Base-by-base conservation (phyloP, 768 basidiomycete genomes). In the Suillus fuscotomentosus region DNA sequence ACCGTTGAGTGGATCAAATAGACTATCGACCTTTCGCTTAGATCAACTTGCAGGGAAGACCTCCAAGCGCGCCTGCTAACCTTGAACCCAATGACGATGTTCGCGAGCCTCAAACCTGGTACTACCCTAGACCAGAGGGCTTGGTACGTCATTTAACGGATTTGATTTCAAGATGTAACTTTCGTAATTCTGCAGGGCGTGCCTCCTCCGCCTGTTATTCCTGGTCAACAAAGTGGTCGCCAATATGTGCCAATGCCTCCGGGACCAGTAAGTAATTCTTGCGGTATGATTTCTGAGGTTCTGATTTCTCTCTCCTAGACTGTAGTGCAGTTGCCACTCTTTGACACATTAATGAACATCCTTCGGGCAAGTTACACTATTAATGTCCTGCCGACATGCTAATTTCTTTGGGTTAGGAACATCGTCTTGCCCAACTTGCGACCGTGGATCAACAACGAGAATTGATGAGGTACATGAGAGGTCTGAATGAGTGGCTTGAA, bases 381-480 rank as follows among this genome's bases (percentile, higher is more conserved):
- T 42, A 14, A 50, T 42, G 15, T 66, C 22, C 45, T 62, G 59
- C n/a, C 9, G 48, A n/a, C 31, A 43, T 57, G 15, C 60, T 61
- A 20, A 61, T 43, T 13, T 34, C 67, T 59, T 61, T 61, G 27
- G 57, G 22, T 3, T 67, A 94, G 92, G 89, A 92, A 78, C 92
- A 90, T 73, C 88, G 88, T 4, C 75, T 85, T 6, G 89, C 89
- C 1, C 89, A 91, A 73, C 75, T 86, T 22, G 91, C 90, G 0
- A 89, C 89, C 34, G 83, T 92, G 15, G 88, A 90, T 55, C 91
- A 94, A 70, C 91, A 91, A 68, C 83, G 90, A 45, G 90, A 91
- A 71, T 77, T 92, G 60, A 91, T 91, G 85, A 79, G 89, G 60
- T 94, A 95, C 68, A 88, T 95, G 85, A 72, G 84, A 56, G 84